Conservation (phyloP, 2,329 filamentous ascomycete species). For the Iodosphaeria phyllophila region DNA sequence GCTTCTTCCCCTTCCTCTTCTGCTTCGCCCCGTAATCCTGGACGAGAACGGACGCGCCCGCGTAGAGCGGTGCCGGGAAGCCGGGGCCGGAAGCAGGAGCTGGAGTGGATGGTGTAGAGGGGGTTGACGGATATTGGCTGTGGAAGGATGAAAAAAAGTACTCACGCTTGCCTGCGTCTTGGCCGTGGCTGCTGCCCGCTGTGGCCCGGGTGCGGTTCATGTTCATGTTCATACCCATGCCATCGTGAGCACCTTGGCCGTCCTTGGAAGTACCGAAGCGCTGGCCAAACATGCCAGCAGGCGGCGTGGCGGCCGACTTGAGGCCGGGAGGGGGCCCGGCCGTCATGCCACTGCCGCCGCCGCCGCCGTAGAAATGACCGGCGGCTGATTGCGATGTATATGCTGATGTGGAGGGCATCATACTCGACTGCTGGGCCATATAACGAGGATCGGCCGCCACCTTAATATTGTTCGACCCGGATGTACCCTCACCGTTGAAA, state of each 20-base stretch:
- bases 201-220: conserved; percentile 60
- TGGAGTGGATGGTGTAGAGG: conserved; percentile 63
- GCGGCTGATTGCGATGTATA: conserved; percentile 40
- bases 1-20: conserved; percentile 99
- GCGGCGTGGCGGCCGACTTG: conserved; percentile 87
- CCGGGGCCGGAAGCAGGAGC: conserved; percentile 83
- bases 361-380: conserved; percentile 64
- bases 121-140: conserved; percentile 70
- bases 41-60: conserved; percentile 66
- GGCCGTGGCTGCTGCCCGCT: conserved; percentile 49
- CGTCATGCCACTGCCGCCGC: no score
- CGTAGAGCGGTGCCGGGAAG: conserved; percentile 84
- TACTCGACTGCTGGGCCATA: conserved; percentile 72
- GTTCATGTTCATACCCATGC: no score
- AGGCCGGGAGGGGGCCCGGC: conserved; percentile 87
- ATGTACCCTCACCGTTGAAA: conserved; percentile 61
- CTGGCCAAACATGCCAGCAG: conserved; percentile 76
- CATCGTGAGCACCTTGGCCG: no score
- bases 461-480: conserved; percentile 48
- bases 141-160: conserved; percentile 88
- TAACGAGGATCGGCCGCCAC: conserved; percentile 60
- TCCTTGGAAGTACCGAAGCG: no score
- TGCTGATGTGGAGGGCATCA: conserved; percentile 51
- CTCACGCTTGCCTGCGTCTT: conserved; percentile 94
- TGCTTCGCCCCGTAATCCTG: conserved; percentile 90